Conservation (phyloP, 2,329 filamentous ascomycete genomes). For the Aspergillus brunneoviolaceus region DNA sequence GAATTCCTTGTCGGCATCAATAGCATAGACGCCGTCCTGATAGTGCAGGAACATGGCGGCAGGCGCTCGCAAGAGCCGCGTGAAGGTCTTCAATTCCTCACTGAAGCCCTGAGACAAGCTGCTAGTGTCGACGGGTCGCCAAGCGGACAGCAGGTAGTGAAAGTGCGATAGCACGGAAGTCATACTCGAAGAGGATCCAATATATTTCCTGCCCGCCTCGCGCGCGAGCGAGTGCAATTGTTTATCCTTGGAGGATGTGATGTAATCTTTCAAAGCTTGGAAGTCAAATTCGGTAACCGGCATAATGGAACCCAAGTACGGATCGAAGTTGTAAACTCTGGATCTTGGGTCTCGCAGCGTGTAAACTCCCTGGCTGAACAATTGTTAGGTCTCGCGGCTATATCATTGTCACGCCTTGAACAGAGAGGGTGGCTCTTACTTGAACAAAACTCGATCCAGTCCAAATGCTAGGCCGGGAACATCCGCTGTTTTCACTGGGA, state of each 20-base stretch:
- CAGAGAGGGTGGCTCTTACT: conserved; percentile 47
- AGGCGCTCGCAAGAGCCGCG: conserved; percentile 69
- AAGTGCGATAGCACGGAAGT: conserved; percentile 84
- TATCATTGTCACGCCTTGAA: background rate
- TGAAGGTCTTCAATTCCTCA: conserved; percentile 65
- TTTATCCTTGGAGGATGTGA: conserved; percentile 84
- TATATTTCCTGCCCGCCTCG: conserved; percentile 71
- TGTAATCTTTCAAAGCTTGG: conserved; percentile 76
- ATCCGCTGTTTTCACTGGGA: conserved; percentile 48
- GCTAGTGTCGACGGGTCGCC: conserved; percentile 68
- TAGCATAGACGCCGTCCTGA: conserved; percentile 83
- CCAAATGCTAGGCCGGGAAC: conserved; percentile 69
- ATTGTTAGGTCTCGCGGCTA: background rate
- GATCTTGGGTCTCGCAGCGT: conserved; percentile 85
- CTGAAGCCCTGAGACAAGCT: conserved; percentile 68
- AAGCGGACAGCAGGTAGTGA: conserved; percentile 83
- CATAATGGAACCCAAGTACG: conserved; percentile 91
- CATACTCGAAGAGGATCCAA: conserved; percentile 97
- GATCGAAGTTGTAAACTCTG: conserved; percentile 93
- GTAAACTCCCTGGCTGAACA: conserved; percentile 71
- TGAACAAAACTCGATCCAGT: conserved; percentile 90
- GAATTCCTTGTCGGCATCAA: conserved; percentile 92
- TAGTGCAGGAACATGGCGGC: conserved; percentile 78
- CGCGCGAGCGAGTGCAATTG: conserved; percentile 68
- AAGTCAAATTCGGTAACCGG: conserved; percentile 92